These are phyloP conservation scores for Asterophora lycoperdoides DNA, from an alignment of 768 basidiomycete genomes.

Conservation along the genomic window DNA sequence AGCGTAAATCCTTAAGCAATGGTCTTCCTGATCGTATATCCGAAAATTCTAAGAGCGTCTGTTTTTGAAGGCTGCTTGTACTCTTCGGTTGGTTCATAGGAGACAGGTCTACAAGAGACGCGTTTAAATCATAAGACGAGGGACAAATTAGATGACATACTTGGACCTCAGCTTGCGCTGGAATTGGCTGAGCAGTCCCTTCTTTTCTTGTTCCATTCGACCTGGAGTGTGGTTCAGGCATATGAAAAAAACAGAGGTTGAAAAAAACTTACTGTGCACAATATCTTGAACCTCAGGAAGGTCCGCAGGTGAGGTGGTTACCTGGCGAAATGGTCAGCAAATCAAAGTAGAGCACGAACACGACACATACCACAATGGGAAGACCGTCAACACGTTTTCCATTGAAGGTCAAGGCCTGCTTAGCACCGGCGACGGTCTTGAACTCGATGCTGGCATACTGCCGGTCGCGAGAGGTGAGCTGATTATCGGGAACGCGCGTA, in stretches of 20 bases:
- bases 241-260: neutral
- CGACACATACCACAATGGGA: constrained; percentile 36
- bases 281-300: constrained; percentile 38
- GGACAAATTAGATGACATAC: neutral
- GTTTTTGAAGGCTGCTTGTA: neutral
- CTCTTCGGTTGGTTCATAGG: constrained; percentile 6
- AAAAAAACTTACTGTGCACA: constrained; percentile 20
- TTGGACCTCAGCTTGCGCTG: neutral
- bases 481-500: constrained; percentile 16
- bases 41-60: constrained; percentile 11
- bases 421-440: constrained; percentile 28
- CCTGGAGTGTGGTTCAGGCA: constrained; percentile 2
- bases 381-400: constrained; percentile 33
- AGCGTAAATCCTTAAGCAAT: constrained; percentile 1
- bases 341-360: neutral
- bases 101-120: neutral
- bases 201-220: constrained; percentile 9
- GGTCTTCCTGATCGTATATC: constrained; percentile 13
- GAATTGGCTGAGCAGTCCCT: constrained; percentile 3
- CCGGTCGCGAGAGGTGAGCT: constrained; percentile 28
- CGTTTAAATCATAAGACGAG: neutral
- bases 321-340: constrained; percentile 21
- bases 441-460: constrained; percentile 55
- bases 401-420: constrained; percentile 38
- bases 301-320: constrained; percentile 30